Percentiles rank a stretch among this genome's conserved stretches.
Conservation (phyloP, 805 yeast genomes). For the Isabelozyma pseudorhagii region DNA sequence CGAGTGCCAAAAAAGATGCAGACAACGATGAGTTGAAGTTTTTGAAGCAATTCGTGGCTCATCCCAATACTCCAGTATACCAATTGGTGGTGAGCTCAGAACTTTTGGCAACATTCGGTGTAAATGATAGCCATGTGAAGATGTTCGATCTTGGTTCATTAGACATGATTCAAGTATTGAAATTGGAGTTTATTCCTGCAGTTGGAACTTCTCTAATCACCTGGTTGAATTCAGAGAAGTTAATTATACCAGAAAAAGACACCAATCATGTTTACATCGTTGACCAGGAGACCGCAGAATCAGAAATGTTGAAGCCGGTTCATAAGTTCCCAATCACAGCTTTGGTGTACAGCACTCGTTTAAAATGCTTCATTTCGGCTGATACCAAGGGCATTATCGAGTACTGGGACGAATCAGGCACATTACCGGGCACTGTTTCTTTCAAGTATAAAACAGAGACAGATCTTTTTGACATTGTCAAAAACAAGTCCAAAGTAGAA, state of each 20-base stretch:
- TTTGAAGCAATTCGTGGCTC: conserved; percentile 14
- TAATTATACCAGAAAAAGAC: conserved; percentile 9
- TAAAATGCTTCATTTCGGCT: conserved; percentile 14
- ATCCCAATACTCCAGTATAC: conserved; percentile 8
- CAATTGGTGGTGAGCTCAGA: conserved; percentile 13
- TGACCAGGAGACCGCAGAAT: conserved; percentile 10
- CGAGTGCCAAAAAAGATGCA: conserved; percentile 1
- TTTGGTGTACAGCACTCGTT: conserved; percentile 8
- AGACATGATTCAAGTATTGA: conserved; percentile 18
- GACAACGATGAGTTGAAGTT: conserved; percentile 8
- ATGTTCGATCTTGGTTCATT: conserved; percentile 16
- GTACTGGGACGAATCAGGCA: conserved; percentile 12
- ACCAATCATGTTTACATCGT: conserved; percentile 7
- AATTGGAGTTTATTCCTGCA: conserved; percentile 12
- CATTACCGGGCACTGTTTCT: conserved; percentile 5
- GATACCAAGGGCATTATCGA: conserved; percentile 20
- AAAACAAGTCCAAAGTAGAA: conserved; percentile 21
- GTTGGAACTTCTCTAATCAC: conserved; percentile 2
- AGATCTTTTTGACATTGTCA: conserved; percentile 29
- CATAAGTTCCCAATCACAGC: conserved; percentile 11
- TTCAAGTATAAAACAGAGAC: conserved; percentile 39
- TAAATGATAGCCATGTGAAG: conserved; percentile 12
- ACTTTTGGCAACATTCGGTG: conserved; percentile 14
- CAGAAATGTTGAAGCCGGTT: conserved; percentile 1
- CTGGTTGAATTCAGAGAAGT: conserved; percentile 9